Base-by-base conservation (phyloP, 257 asterid species). In the Salvia hispanica region DNA sequence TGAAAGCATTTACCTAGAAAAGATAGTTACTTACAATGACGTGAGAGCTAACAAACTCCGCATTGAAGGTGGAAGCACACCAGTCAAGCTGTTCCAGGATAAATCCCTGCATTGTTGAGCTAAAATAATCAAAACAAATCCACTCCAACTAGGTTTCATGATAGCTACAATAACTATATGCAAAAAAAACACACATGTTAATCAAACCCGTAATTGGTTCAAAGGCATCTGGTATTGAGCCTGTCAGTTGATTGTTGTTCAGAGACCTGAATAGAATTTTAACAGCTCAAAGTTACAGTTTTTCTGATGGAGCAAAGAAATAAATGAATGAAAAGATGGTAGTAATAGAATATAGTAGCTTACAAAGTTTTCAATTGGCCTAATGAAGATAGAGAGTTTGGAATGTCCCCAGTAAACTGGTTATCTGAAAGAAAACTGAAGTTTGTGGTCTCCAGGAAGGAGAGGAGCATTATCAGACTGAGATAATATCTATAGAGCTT, bases 1-100 rank as follows among this genome's bases (percentile, higher is more conserved):
- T 3, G 15, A 28, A 11, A 28, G 44, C 37, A 37, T 54, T 67
- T 13, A 40, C 10, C 45, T 43, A 14, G n/a, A n/a, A n/a, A n/a
- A 58, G 18, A 66, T 31, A 72, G 72, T 54, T 67, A 77, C 99
- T 85, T 77, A 93, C 99, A 93, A 72, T 71, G 82, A 74, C 34
- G 77, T 72, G 59, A 93, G 88, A 70, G 89, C 74, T 7, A 86
- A 64, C 84, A 90, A 79, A 64, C 25, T 81, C 74, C 79, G 88
- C 89, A 93, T 76, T 25, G 99, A 93, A 77, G 91, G 72, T 69
- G 99, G 99, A 73, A 93, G 84, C 53, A 39, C 89, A 50, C 94
- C 83, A 11, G 75, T 79, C 78, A 93, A 88, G 67, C 36, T 80
- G 73, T 93, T 93, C 53, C 86, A 77, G 4, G 99, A 93, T 40